Base-by-base conservation (phyloP, 164 flowering plant species). In the Cinnamomum micranthum region DNA sequence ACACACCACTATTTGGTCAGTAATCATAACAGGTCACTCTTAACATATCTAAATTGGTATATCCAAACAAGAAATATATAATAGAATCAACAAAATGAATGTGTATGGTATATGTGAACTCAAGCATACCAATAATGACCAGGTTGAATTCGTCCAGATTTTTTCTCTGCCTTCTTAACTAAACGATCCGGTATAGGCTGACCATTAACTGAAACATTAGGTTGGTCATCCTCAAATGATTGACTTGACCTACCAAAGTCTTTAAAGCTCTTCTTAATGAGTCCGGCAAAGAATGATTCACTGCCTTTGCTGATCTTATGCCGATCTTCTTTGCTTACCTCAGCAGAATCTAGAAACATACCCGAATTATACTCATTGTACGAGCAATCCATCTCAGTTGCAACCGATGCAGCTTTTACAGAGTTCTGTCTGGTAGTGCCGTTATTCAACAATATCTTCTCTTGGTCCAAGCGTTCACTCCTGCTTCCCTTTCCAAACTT, bases 131-230 rank as follows among this genome's bases (percentile, higher is more conserved):
- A 96, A 82, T 92, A 96, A 5, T 90, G 70, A 59, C 99, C 97
- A 63, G 94, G 93, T 14, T 80, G 85, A 70, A 96, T 82, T 17
- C 88, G 86, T 70, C 99, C 99, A 52, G 97, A 95, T 27, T 83
- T 75, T 84, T 90, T 96, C 76, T 94, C 94, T 66, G 98, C 99
- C 78, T 86, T 96, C 86, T 85, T 92, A 64, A 96, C 73, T 73
- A 85, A 66, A 31, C 86, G 87, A 79, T 89, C 91, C n/a, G 91
- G 80, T 79, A 96, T 82, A 60, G 80, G 77, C 31, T 86, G 88
- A 31, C 97, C 97, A 77, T 96, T 96, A 6, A 96, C 78, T 20
- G 83, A 79, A 33, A 96, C 90, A 77, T 69, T 82, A 23, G 76
- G 51, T 73, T 73, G 87, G 13, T 69, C 84, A 71, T 73, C 77